Evolutionary conservation across 805 yeast species (phyloP), one percentile per base, ranked within the genome.

Genomic region (Candida pini): DNA sequence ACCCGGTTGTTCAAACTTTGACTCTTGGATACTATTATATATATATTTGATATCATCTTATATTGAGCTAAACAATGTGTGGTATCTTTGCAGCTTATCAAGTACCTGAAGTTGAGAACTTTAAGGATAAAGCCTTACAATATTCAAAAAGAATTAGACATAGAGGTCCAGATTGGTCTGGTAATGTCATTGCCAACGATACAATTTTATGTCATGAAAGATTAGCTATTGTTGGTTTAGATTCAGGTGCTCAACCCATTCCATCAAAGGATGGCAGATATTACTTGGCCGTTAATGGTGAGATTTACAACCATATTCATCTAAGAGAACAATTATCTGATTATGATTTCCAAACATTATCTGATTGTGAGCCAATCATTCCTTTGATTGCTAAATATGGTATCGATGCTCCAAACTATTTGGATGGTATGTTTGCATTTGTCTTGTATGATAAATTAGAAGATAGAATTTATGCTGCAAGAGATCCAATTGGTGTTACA

Each of bases 151-250:
- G 89, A 66, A 82, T 90, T 61, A 81, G 99, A 69, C 99, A 92
- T 66, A 81, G 99, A 66, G 99, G 99, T 56, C 99, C 99, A 49
- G 99, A 92, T 66, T 92, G 99, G 99, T 74, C 88, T 25, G 98
- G 98, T 56, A 88, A 87, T 78, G 60, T 73, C 46, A 66, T 74
- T 47, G 78, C 79, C 58, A 85, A 85, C 79, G 61, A 69, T 46
- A 86, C 97, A 31, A 80, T 92, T 48, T 65, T 92, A 48, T 80
- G 84, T 51, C 98, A 92, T 62, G 98, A 92, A 71, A 85, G 98
- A 71, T 73, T 92, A 60, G 94, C 97, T 47, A 89, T 92, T 58
- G 98, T 92, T 43, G 98, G 98, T 51, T 72, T 92, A 51, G 97
- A 88, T 62, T 71, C 96, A 29, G 99, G 99, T 58, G 96, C 98